Evolutionary conservation across 805 yeast genomes (phyloP).

Genomic region (Lachancea nothofagi): DNA sequence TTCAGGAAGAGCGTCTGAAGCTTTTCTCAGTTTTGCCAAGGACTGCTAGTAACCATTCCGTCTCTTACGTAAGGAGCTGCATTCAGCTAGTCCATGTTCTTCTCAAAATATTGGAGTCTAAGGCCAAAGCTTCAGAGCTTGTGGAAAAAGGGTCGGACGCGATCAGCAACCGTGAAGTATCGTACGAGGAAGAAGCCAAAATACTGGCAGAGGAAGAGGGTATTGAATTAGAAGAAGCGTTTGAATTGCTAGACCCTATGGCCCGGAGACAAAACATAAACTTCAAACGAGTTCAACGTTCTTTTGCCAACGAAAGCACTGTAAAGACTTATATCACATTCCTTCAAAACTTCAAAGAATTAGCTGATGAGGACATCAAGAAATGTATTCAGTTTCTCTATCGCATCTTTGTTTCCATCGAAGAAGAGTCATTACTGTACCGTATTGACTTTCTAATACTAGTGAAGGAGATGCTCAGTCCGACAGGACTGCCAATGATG

Average conservation of each 20-base stretch:
- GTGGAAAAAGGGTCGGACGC: constrained; percentile 20
- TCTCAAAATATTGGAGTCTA: constrained; percentile 56
- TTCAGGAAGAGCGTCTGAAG: constrained; percentile 56
- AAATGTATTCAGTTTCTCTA: constrained; percentile 66
- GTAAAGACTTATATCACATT: constrained; percentile 62
- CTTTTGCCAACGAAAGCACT: constrained; percentile 42
- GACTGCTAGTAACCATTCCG: constrained; percentile 57
- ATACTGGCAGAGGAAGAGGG: constrained; percentile 33
- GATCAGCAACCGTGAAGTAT: background rate
- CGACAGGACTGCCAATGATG: constrained; percentile 42
- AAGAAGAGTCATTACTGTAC: constrained; percentile 51
- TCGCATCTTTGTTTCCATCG: constrained; percentile 58
- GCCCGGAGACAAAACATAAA: constrained; percentile 16
- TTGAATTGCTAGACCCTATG: constrained; percentile 23
- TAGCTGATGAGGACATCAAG: constrained; percentile 55
- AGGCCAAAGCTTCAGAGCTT: background rate
- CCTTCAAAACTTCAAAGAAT: constrained; percentile 55
- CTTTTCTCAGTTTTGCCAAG: constrained; percentile 55
- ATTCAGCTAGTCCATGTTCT: constrained; percentile 61
- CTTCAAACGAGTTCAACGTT: constrained; percentile 21
- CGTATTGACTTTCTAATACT: constrained; percentile 69
- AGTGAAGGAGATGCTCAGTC: constrained; percentile 49
- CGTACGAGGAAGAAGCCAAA: constrained; percentile 28
- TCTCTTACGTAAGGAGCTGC: constrained; percentile 52
- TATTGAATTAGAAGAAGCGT: constrained; percentile 29